Percentiles rank a stretch among this genome's conserved stretches.
These are phyloP conservation scores for Paecilomyces dactylethromorphus DNA, from an alignment of 2,329 filamentous ascomycete genomes.

Conservation along the genomic window DNA sequence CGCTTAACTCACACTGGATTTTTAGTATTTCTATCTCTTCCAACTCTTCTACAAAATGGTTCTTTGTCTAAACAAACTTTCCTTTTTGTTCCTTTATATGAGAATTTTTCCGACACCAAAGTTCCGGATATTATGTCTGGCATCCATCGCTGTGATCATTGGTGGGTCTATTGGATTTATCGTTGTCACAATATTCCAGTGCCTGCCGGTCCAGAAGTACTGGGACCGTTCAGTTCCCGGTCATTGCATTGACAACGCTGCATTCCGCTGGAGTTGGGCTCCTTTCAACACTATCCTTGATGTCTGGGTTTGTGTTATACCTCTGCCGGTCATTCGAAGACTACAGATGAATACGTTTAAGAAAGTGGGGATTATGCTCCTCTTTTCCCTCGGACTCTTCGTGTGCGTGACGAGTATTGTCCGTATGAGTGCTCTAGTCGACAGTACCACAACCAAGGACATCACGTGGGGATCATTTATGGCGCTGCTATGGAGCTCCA, in stretches of 20 bases:
- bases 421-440: slow-evolving; percentile 27
- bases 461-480: slow-evolving; percentile 10
- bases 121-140: slow-evolving; percentile 8
- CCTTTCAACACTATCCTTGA: slow-evolving; percentile 21
- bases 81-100: slow-evolving; percentile 10
- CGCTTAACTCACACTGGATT: background rate
- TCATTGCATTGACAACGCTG: slow-evolving; percentile 44
- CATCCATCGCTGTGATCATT: slow-evolving; percentile 5
- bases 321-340: slow-evolving; percentile 41
- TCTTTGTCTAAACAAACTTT: slow-evolving; percentile 8
- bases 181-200: slow-evolving; percentile 36
- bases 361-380: slow-evolving; percentile 42
- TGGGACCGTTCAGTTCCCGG: slow-evolving; percentile 45
- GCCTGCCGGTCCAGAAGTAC: slow-evolving; percentile 40
- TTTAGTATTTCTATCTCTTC: slow-evolving; percentile 10
- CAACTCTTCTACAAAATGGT: slow-evolving; percentile 12
- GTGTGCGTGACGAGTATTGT: slow-evolving; percentile 47
- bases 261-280: slow-evolving; percentile 29
- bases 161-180: slow-evolving; percentile 7
- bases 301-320: slow-evolving; percentile 41
- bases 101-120: slow-evolving; percentile 10
- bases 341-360: slow-evolving; percentile 39
- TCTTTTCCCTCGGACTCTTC: slow-evolving; percentile 47
- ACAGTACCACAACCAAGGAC: slow-evolving; percentile 6
- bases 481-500: slow-evolving; percentile 14